Conservation (phyloP, 1,284 basidiomycete species). For the Malassezia cuniculi region DNA sequence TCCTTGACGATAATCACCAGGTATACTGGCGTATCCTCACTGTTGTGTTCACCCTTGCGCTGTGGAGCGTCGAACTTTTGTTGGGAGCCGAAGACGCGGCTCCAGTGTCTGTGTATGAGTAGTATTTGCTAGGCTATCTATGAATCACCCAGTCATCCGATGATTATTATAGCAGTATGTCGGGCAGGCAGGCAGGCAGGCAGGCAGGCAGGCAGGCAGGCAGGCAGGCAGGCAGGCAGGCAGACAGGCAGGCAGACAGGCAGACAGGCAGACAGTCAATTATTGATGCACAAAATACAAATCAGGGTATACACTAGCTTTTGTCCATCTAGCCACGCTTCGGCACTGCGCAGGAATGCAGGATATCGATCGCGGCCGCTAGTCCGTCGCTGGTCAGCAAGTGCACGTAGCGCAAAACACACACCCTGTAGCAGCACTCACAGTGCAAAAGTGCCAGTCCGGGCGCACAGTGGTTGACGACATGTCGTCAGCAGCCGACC, state of each 20-base stretch:
- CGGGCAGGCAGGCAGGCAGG: no score
- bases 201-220: no score
- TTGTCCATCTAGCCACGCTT: neutral
- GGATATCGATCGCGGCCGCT: neutral
- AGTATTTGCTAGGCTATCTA: neutral
- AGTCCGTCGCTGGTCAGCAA: slow-evolving; percentile 10
- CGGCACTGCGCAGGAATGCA: neutral
- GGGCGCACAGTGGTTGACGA: neutral
- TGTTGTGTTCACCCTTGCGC: slow-evolving; percentile 30
- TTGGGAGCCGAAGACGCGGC: slow-evolving; percentile 24
- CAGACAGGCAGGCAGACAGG: no score
- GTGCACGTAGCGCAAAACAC: slow-evolving; percentile 1
- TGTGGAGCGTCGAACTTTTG: slow-evolving; percentile 39
- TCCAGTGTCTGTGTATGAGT: slow-evolving; percentile 7
- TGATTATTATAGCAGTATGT: no score
- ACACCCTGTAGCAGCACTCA: slow-evolving; percentile 10
- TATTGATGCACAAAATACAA: no score
- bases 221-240: no score
- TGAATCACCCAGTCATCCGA: no score
- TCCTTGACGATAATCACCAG: slow-evolving; percentile 41
- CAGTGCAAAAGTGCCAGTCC: neutral
- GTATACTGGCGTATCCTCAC: slow-evolving; percentile 42
- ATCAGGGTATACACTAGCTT: slow-evolving; percentile 2
- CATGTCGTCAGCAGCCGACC: neutral
- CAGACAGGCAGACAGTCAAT: no score